Conservation (phyloP, 1,139 yeast species). For the Candida glucosophila region DNA sequence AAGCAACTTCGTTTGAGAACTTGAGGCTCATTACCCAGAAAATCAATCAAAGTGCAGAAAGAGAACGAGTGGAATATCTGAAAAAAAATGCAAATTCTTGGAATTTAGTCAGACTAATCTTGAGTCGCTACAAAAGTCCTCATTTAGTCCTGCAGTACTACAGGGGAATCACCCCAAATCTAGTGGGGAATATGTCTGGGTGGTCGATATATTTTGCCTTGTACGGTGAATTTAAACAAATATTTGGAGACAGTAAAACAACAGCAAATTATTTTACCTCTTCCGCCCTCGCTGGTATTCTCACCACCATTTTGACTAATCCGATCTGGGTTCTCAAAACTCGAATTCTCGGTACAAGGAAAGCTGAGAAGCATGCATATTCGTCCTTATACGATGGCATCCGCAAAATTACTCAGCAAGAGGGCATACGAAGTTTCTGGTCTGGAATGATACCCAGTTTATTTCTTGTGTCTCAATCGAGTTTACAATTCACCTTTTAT, state of each 20-base stretch:
- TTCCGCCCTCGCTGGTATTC: conserved; percentile 54
- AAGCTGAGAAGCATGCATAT: conserved; percentile 42
- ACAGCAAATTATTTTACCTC: conserved; percentile 27
- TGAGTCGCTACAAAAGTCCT: conserved; percentile 3
- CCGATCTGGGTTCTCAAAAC: conserved; percentile 94
- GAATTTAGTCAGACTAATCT: conserved; percentile 1
- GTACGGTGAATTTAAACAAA: conserved; percentile 51
- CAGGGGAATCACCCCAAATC: conserved; percentile 74
- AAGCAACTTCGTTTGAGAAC: conserved; percentile 6
- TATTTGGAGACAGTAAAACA: conserved; percentile 10
- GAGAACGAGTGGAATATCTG: not conserved
- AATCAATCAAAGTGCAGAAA: not conserved
- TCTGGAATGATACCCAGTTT: conserved; percentile 77
- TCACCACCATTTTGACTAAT: conserved; percentile 72
- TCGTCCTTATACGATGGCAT: conserved; percentile 50
- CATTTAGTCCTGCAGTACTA: conserved; percentile 28
- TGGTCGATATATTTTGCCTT: conserved; percentile 84
- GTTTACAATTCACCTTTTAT: conserved; percentile 78
- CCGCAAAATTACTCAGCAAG: conserved; percentile 38
- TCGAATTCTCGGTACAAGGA: conserved; percentile 60
- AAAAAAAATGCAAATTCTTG: not conserved
- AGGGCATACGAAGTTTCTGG: conserved; percentile 72
- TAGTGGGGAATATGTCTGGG: conserved; percentile 75
- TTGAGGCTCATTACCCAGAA: not conserved
- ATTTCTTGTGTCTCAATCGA: conserved; percentile 81